phyloP scores from a whole-genome alignment of 2,329 filamentous ascomycete genomes.

The Chlorencoelia australis region DNA sequence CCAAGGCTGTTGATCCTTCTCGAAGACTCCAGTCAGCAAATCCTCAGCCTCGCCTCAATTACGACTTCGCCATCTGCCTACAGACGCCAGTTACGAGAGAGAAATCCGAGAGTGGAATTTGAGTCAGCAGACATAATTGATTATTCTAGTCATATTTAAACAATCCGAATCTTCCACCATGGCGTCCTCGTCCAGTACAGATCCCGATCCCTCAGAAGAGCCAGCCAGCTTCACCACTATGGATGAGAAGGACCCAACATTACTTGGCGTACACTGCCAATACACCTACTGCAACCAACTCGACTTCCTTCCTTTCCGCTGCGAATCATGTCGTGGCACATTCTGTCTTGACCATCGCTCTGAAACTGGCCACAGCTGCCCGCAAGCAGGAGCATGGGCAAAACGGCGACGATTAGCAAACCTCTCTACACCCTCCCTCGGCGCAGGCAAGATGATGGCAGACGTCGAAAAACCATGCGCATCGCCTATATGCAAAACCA shows the following conservation, averaged over 20 bases:
- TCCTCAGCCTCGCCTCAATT: constrained; percentile 19
- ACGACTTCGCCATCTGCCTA: constrained; percentile 16
- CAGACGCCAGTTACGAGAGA: constrained; percentile 13
- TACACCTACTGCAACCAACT: constrained; percentile 86
- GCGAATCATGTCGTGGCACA: constrained; percentile 74
- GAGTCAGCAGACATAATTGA: background rate
- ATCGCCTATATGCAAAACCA: constrained; percentile 55
- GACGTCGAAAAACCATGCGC: constrained; percentile 60
- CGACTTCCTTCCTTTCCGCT: constrained; percentile 91
- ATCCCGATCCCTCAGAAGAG: constrained; percentile 25
- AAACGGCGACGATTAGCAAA: constrained; percentile 44
- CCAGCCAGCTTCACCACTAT: constrained; percentile 59
- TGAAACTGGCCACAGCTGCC: constrained; percentile 68
- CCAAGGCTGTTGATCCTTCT: constrained; percentile 11
- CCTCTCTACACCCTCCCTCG: constrained; percentile 42
- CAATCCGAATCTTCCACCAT: constrained; percentile 30
- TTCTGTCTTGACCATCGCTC: constrained; percentile 92
- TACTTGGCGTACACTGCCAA: constrained; percentile 86
- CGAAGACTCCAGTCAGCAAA: constrained; percentile 14
- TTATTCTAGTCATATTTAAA: constrained; percentile 7
- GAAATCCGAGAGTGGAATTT: constrained; percentile 10
- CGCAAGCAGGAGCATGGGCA: constrained; percentile 52
- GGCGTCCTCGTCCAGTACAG: constrained; percentile 37
- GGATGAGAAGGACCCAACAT: constrained; percentile 67
- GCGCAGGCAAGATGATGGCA: constrained; percentile 41